Evolutionary conservation across 139 green algal genomes (phyloP).

Genomic region (Chlorella ohadii): DNA sequence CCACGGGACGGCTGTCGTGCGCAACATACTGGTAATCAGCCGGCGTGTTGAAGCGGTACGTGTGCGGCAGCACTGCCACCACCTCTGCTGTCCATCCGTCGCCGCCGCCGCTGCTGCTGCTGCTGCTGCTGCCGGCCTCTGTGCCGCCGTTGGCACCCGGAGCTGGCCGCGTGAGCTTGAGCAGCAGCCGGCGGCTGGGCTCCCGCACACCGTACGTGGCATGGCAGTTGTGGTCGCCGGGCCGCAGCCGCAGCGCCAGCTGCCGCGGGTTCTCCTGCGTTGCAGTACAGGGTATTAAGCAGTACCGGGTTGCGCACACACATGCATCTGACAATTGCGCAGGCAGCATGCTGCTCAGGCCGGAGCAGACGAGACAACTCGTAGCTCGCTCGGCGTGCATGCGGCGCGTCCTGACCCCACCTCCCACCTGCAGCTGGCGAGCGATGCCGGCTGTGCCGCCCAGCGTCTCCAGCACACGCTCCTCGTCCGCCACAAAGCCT

Average conservation of each 20-base stretch:
- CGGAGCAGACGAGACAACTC: too few species aligned
- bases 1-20: slow-evolving; percentile 3
- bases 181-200: slow-evolving; percentile 20
- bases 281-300: too few species aligned
- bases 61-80: slow-evolving; percentile 11
- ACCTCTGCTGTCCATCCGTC: slow-evolving; percentile 5
- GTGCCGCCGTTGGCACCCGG: background rate
- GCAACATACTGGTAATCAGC: slow-evolving; percentile 40
- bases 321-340: too few species aligned
- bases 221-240: slow-evolving; percentile 30
- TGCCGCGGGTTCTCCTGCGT: slow-evolving; percentile 27
- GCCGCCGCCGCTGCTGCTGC: background rate
- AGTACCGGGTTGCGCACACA: too few species aligned
- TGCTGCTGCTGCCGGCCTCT: background rate
- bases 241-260: slow-evolving; percentile 35
- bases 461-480: slow-evolving; percentile 41
- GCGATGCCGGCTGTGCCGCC: slow-evolving; percentile 32
- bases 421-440: slow-evolving; percentile 22
- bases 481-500: slow-evolving; percentile 33
- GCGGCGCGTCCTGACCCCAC: background rate
- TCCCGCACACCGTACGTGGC: background rate
- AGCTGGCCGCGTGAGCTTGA: slow-evolving; percentile 21
- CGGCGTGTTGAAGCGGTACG: slow-evolving; percentile 9
- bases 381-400: background rate
- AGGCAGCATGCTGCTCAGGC: too few species aligned